Percentiles rank a stretch among this genome's conserved stretches.
Evolutionary conservation across 148 eudicot genomes (phyloP).

Genomic region (Silene conica): DNA sequence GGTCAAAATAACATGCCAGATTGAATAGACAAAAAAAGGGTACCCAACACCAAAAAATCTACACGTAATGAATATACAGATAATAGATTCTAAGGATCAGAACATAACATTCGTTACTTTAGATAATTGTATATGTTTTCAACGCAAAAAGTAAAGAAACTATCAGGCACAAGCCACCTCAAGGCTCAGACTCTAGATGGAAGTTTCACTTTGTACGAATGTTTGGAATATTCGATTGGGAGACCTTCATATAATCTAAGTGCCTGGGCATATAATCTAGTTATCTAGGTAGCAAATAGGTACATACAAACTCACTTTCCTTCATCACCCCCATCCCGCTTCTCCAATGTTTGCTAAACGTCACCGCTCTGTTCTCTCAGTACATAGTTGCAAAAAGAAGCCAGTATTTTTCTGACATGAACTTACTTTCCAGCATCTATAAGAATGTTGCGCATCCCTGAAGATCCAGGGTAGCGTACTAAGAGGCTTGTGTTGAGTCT

Average conservation of each 20-base stretch:
- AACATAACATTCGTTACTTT: too few relatives aligned
- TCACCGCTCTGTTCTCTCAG: too few relatives aligned
- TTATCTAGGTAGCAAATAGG: not conserved
- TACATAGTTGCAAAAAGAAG: too few relatives aligned
- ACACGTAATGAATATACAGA: too few relatives aligned
- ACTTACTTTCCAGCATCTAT: constrained; percentile 96
- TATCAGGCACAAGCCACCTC: not conserved
- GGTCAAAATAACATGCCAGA: too few relatives aligned
- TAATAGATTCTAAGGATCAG: too few relatives aligned
- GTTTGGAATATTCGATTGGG: not conserved
- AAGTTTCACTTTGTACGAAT: not conserved
- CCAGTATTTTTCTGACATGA: not conserved
- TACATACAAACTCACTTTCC: not conserved
- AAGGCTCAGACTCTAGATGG: not conserved
- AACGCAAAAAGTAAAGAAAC: not conserved
- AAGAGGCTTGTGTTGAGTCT: constrained; percentile 92
- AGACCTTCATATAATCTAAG: not conserved
- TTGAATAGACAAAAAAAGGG: too few relatives aligned
- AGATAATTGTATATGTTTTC: too few relatives aligned
- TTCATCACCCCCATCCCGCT: too few relatives aligned
- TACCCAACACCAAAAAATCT: too few relatives aligned
- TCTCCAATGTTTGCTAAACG: too few relatives aligned
- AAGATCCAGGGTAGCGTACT: constrained; percentile 48
- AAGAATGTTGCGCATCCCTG: constrained; percentile 64
- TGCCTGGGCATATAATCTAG: not conserved